Base-by-base conservation (phyloP, 441 rosid species). In the Eutrema salsugineum region DNA sequence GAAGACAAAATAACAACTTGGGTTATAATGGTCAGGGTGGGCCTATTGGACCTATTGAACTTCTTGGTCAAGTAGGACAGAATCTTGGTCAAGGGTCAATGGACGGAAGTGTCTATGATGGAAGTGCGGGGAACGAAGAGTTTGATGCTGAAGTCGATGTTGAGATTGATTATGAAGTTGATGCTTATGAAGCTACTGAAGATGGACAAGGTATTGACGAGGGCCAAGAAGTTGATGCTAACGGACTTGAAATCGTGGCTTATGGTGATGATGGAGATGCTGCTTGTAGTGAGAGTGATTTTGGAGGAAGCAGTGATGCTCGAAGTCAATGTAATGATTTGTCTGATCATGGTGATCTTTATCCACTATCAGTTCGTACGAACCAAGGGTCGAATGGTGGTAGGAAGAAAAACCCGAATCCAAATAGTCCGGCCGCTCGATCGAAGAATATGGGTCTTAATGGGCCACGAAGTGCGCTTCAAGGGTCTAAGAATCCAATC, bases 221-320 rank as follows among this genome's bases (percentile, higher is more conserved):
- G 5, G 63, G 22, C 7, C 38, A 71, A 51, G 48, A 63, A 0
- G 6, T 59, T 66, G 55, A 68, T 11, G 70, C 9, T 62, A 55
- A 28, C 22, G 33, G 33, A 5, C 47, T 55, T 75, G 75, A 75
- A 5, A 16, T 15, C 42, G 68, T 76, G 63, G 68, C 38, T 57
- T 50, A n/a, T 28, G 68, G 59, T 7, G 58, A 40, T 32, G 58
- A n/a, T 38, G 4, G 24, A 1, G 59, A 32, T 43, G 32, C 24
- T 15, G 38, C 75, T 22, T 8, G 60, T 63, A 76, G 75, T n/a
- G 79, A 63, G 48, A 76, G 71, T 70, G 66, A 63, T 5, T 76
- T 70, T 43, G 76, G 80, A 58, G 72, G 72, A 10, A 71, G 80
- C 9, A 76, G 72, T 64, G 68, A 70, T 65, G 50, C 71, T 76